These are phyloP conservation scores for Rhizopus microsporus DNA, from an alignment of 371 early-diverging fungal genomes.

Conservation along the genomic window DNA sequence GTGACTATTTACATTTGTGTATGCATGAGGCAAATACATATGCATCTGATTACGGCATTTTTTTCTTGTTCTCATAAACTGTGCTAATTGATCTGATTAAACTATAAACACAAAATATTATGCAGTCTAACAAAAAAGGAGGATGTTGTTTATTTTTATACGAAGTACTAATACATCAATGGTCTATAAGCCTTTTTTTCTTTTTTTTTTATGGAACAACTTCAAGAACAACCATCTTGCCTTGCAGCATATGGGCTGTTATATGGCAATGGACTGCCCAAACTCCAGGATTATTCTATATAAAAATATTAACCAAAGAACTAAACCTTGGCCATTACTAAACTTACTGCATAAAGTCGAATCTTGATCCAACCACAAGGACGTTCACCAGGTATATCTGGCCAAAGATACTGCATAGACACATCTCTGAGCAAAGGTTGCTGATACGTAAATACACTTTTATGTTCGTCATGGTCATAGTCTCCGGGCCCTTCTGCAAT, in stretches of 20 bases:
- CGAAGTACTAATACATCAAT: no score
- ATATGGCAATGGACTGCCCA: constrained; percentile 57
- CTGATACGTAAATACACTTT: constrained; percentile 23
- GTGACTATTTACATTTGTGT: no score
- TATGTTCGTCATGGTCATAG: constrained; percentile 28
- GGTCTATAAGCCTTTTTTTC: no score
- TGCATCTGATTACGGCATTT: no score
- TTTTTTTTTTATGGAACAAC: constrained; percentile 26
- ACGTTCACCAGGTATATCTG: neutral
- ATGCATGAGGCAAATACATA: no score
- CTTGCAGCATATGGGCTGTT: constrained; percentile 50
- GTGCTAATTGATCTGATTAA: no score
- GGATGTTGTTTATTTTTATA: no score
- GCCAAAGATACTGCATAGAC: constrained; percentile 29
- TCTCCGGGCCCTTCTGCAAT: constrained; percentile 37
- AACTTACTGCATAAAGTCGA: constrained; percentile 29
- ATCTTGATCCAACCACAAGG: constrained; percentile 45
- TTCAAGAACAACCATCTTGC: constrained; percentile 40
- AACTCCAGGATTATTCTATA: constrained; percentile 48
- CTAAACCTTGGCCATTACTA: neutral
- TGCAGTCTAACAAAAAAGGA: no score
- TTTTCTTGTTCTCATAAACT: no score
- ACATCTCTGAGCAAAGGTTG: constrained; percentile 35
- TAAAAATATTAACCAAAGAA: neutral
- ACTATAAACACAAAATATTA: no score